phyloP scores from a whole-genome alignment of 176 grass and related monocot species.

The Eragrostis nindensis region DNA sequence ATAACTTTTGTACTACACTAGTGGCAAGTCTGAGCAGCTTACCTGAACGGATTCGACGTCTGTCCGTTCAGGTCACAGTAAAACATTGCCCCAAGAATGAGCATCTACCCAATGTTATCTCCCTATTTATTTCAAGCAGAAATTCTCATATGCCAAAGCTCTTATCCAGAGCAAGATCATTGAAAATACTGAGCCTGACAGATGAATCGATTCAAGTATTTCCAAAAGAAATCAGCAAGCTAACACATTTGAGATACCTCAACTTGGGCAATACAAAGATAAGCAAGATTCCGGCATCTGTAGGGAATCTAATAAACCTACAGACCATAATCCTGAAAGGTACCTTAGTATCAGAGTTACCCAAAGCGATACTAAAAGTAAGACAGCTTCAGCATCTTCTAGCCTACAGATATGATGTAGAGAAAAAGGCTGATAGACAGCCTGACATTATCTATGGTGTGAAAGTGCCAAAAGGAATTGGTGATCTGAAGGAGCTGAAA shows the following conservation, averaged over 20 bases:
- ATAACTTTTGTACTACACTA: neutral
- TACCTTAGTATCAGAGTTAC: neutral
- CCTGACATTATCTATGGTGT: conserved; percentile 21
- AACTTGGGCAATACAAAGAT: conserved; percentile 11
- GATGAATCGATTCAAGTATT: neutral
- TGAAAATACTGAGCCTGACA: neutral
- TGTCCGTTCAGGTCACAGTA: neutral
- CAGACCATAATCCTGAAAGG: conserved; percentile 13
- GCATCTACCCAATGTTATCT: neutral
- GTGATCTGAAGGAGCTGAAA: conserved; percentile 4
- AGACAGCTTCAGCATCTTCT: conserved; percentile 16
- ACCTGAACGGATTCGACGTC: neutral
- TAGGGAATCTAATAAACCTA: conserved; percentile 10
- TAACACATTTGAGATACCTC: conserved; percentile 17
- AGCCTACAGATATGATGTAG: conserved; percentile 2
- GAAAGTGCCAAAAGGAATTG: conserved; percentile 21
- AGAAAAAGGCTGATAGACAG: neutral
- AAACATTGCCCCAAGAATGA: neutral
- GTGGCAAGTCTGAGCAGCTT: neutral
- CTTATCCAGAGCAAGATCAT: neutral
- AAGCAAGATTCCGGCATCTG: conserved; percentile 5
- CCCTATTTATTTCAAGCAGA: neutral
- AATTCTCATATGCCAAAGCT: neutral
- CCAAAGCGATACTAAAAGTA: neutral
- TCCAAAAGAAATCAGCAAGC: conserved; percentile 24